phyloP scores from a whole-genome alignment of 371 early-diverging fungal genomes.

The Chytridiales sp. region DNA sequence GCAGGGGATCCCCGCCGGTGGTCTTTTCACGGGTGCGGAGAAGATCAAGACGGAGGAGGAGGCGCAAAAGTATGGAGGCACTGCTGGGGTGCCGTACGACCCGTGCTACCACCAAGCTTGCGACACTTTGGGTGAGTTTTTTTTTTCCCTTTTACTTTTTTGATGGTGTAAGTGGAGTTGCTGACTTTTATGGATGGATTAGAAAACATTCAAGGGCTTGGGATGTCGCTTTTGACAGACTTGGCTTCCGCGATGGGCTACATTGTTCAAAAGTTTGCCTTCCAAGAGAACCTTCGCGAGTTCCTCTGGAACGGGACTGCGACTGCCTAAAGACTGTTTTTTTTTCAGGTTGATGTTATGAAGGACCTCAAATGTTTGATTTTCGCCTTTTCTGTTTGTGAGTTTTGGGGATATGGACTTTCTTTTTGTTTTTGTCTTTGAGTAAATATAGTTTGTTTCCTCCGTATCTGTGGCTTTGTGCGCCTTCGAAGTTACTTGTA shows the following conservation, averaged over 20 bases:
- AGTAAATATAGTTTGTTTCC: too few relatives aligned
- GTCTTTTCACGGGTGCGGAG: conserved; percentile 57
- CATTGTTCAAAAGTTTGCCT: conserved; percentile 24
- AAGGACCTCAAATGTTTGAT: too few relatives aligned
- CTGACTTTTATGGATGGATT: conserved; percentile 16
- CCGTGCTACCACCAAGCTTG: conserved; percentile 38
- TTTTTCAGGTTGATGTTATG: too few relatives aligned
- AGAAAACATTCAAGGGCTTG: conserved; percentile 16
- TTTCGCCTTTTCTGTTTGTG: too few relatives aligned
- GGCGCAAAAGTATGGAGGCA: conserved; percentile 59
- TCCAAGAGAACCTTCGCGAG: conserved; percentile 13
- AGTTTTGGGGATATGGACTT: too few relatives aligned
- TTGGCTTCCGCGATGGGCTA: conserved; percentile 17
- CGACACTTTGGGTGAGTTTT: conserved; percentile 5
- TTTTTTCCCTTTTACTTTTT: neutral
- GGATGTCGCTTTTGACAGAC: conserved; percentile 17
- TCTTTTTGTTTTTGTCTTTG: too few relatives aligned
- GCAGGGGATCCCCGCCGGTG: conserved; percentile 56
- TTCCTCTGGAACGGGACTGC: conserved; percentile 8
- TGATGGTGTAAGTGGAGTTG: neutral
- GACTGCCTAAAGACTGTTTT: too few relatives aligned
- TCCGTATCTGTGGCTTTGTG: too few relatives aligned
- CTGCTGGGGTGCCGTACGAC: conserved; percentile 64
- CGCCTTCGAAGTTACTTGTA: too few relatives aligned
- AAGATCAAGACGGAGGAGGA: conserved; percentile 60